phyloP scores from a whole-genome alignment of 2,329 filamentous ascomycete genomes.

The Trichoderma guizhouense region DNA sequence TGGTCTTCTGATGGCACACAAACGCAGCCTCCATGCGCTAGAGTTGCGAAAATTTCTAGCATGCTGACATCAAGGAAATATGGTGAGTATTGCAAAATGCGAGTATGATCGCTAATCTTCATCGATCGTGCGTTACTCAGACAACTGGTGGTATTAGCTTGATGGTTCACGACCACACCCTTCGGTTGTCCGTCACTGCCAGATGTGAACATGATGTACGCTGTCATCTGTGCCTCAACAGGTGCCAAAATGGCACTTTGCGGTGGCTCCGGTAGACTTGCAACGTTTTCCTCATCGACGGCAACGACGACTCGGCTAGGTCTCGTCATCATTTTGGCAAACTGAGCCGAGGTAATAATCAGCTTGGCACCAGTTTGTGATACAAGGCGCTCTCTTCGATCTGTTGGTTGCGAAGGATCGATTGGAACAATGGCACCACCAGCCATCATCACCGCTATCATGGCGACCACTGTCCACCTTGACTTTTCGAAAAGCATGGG shows the following conservation, averaged over 20 bases:
- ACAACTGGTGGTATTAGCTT: no score
- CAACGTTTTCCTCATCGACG: background rate
- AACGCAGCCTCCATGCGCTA: constrained; percentile 8
- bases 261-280: background rate
- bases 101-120: background rate
- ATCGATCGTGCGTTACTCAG: background rate
- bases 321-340: no score
- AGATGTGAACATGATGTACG: background rate
- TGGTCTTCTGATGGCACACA: constrained; percentile 16
- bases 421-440: background rate
- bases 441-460: background rate
- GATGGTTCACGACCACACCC: background rate
- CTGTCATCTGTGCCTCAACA: background rate
- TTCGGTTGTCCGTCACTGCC: background rate
- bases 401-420: background rate
- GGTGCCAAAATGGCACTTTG: no score
- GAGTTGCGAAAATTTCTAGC: constrained; percentile 1
- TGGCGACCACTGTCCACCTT: constrained; percentile 1
- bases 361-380: no score
- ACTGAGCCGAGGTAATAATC: no score
- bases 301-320: no score
- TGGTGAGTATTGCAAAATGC: constrained; percentile 14
- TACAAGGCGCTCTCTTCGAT: no score
- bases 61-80: constrained; percentile 18
- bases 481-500: background rate